Conservation (phyloP, 306 rosid species). For the Vigna hirtella region DNA sequence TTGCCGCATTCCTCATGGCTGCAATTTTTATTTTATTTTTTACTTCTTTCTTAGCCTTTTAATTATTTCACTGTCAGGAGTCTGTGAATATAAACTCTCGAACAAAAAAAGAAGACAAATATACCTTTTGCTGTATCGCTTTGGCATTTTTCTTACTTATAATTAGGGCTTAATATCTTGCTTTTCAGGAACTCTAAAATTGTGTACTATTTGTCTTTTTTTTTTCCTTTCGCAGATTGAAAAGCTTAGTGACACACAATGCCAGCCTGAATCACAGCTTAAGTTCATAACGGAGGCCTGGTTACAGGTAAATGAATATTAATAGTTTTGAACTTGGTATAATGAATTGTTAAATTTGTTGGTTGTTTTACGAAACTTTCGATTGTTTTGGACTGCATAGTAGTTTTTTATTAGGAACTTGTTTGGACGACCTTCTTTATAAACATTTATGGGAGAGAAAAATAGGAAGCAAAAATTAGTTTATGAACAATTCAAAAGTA, state of each 20-base stretch:
- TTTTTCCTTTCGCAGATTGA: conserved; percentile 64
- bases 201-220: not conserved
- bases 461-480: too few relatives aligned
- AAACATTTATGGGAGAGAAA: too few relatives aligned
- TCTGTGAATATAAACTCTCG: not conserved
- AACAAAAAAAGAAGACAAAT: not conserved
- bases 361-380: conserved; percentile 7
- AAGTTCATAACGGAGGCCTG: conserved; percentile 98
- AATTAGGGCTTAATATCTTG: conserved; percentile 19
- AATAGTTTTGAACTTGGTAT: conserved; percentile 6
- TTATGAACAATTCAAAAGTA: too few relatives aligned
- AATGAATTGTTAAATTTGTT: not conserved
- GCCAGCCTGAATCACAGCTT: conserved; percentile 98
- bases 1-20: conserved; percentile 19
- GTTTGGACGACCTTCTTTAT: too few relatives aligned
- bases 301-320: conserved; percentile 75
- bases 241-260: conserved; percentile 89
- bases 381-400: not conserved
- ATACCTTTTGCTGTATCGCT: not conserved
- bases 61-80: conserved; percentile 1
- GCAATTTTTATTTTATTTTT: not conserved
- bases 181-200: conserved; percentile 8
- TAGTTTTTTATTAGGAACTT: too few relatives aligned
- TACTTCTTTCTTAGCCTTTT: not conserved
- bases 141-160: conserved; percentile 5